Base-by-base conservation (phyloP, 176 grass and related monocot species). In the Carex cristatella region DNA sequence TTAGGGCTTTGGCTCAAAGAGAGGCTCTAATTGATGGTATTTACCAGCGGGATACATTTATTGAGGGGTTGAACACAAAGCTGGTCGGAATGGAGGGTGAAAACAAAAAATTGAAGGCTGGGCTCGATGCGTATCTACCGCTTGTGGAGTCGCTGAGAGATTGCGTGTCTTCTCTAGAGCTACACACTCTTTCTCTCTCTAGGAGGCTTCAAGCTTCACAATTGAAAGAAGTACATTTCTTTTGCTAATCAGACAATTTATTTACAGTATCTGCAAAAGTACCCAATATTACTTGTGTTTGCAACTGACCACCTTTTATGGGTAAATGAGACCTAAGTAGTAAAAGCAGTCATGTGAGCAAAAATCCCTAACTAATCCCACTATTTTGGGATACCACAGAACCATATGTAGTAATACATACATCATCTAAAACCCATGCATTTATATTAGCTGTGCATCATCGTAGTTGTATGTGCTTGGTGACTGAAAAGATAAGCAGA, bases 121-220 rank as follows among this genome's bases (percentile, higher is more conserved):
- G 88, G 1, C 80, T 94, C 61, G 79, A 87, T 81, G 74, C 51
- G 4, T 91, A 88, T 86, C 65, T 85, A 65, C 60, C 81, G n/a
- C 87, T 91, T 61, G 51, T 94, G 69, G 46, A 42, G 73, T 89
- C 86, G 27, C 79, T 97, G 81, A 82, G 80, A 81, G 86, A 97
- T 85, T 84, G 63, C 59, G 53, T 97, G 37, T 81, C 66, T 74
- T 84, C 86, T 81, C 84, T 97, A 27, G 92, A 92, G 87, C 70
- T 92, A 65, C 80, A 84, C 53, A 85, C 59, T 56, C 66, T 87
- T 84, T 92, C 86, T 74, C 65, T 94, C 27, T 89, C 85, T 63
- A 90, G 84, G 61, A 81, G 59, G 7, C 72, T 88, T 37, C 56
- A 56, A 48, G 46, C 10, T 64, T 78, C 42, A 69, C 82, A 90